Evolutionary conservation across 2,329 filamentous ascomycete species (phyloP).

Genomic region (Xylaria sp.): DNA sequence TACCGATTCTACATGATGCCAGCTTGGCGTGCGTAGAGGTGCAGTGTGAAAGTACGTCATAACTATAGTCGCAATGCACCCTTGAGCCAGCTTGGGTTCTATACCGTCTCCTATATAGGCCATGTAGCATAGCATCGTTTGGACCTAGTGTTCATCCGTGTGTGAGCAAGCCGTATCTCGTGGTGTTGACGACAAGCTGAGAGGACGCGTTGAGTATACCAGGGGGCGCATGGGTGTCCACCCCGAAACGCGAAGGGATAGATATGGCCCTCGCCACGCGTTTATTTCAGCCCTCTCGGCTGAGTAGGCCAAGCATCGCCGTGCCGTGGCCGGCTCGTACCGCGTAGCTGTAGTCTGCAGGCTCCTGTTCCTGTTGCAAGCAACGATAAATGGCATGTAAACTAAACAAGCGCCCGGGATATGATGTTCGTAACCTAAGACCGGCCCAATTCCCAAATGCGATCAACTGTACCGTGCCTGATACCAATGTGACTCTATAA

Average conservation of each 20-base stretch:
- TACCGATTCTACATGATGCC: background rate
- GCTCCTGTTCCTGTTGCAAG: slow-evolving; percentile 4
- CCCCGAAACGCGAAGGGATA: background rate
- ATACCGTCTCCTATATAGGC: background rate
- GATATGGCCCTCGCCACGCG: background rate
- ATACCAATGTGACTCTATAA: slow-evolving; percentile 43
- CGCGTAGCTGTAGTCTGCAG: slow-evolving; percentile 1
- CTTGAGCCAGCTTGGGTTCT: background rate
- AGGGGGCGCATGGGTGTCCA: background rate
- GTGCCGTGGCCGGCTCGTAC: background rate
- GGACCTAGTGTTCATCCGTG: background rate
- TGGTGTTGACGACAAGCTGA: background rate
- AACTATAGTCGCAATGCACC: background rate
- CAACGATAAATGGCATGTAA: background rate
- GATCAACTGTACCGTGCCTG: slow-evolving; percentile 36
- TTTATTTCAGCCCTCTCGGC: slow-evolving; percentile 7
- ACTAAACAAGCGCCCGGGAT: slow-evolving; percentile 4
- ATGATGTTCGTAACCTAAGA: slow-evolving; percentile 30
- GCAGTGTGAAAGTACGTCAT: background rate
- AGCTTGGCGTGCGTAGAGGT: background rate
- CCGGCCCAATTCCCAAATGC: slow-evolving; percentile 39
- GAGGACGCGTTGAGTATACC: background rate
- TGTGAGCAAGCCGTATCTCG: slow-evolving; percentile 7
- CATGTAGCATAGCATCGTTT: background rate
- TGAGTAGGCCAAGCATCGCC: slow-evolving; percentile 11